Base-by-base conservation (phyloP, 768 basidiomycete species). In the Leccinum rimulosum region DNA sequence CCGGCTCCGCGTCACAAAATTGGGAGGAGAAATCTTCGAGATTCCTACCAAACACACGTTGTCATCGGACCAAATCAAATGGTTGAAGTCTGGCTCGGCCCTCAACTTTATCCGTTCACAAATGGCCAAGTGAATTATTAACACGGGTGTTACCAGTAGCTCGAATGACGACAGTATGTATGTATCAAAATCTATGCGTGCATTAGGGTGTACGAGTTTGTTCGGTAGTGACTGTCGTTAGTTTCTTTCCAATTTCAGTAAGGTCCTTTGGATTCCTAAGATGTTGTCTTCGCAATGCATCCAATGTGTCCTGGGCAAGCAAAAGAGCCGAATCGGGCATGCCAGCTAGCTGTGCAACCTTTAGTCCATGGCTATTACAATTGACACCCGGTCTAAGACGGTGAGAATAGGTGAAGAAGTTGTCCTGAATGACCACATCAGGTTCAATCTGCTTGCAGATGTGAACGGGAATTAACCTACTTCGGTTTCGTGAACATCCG, bases 81-180 rank as follows among this genome's bases (percentile, higher is more conserved):
- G 96, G 96, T 77, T 99, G 57, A 77, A 79, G 55, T 87, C 89
- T 25, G 96, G 96, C 3, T 92, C 89, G 33, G 96, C 95, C 1
- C 71, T 99, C 65, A 99, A 98, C 72, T 76, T 87, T 73, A 98
- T 98, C 62, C 85, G 89, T 49, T 84, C 86, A 11, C 79, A 77
- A 54, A 77, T 83, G 66, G 56, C 57, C 7, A 72, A 67, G 43
- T 36, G 54, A 3, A 22, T 54, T 51, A 50, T 59, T 30, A 19
- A 50, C 19, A 27, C 8, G 28, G 45, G 50, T 48, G 25, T 17
- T 31, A 15, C 31, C 27, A 52, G 27, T 50, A 25, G 45, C 33
- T 12, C n/a, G 28, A 8, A 30, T 36, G 28, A 30, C 35, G n/a
- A n/a, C 56, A 53, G 25, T 25, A 25, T 25, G 25, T 25, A 25